Conservation (phyloP, 352 stramenopile genomes). For the Pythium phragmiticola region DNA sequence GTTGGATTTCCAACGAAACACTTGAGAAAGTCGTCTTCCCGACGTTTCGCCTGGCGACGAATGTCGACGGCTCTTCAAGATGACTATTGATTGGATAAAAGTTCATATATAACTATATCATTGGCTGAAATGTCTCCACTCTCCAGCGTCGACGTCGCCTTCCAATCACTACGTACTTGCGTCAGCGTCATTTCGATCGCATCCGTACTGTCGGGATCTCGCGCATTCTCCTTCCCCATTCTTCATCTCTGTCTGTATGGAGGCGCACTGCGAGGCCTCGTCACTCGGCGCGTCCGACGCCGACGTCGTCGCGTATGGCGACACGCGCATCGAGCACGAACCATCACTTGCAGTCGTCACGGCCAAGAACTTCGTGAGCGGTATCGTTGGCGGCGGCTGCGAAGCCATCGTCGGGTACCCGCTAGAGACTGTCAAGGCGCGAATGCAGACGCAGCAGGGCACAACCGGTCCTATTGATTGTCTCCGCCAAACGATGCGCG, state of each 20-base stretch:
- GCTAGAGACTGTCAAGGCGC: conserved; percentile 48
- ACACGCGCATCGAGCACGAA: conserved; percentile 5
- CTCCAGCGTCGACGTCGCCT: conserved; percentile 1
- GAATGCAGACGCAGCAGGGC: conserved; percentile 39
- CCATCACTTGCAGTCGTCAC: conserved; percentile 33
- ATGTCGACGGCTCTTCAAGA: conserved; percentile 14
- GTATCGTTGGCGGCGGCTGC: conserved; percentile 39
- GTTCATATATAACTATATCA: background rate
- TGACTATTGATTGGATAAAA: conserved; percentile 1
- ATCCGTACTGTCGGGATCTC: background rate
- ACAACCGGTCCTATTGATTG: conserved; percentile 27
- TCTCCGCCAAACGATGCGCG: conserved; percentile 34
- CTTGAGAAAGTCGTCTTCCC: background rate
- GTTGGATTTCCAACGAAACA: background rate
- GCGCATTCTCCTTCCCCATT: background rate
- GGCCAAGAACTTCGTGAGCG: conserved; percentile 43
- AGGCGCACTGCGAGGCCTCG: conserved; percentile 19
- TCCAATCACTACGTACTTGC: conserved; percentile 2
- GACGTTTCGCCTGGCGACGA: background rate
- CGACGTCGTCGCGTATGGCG: conserved; percentile 13
- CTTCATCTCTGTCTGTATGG: conserved; percentile 10
- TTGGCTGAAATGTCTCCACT: conserved; percentile 15
- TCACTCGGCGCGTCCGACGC: conserved; percentile 18
- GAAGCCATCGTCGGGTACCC: conserved; percentile 42
- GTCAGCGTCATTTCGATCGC: conserved; percentile 13